These are phyloP conservation scores for Volvox carteri DNA, from an alignment of 163 green algal species.

Conservation along the genomic window DNA sequence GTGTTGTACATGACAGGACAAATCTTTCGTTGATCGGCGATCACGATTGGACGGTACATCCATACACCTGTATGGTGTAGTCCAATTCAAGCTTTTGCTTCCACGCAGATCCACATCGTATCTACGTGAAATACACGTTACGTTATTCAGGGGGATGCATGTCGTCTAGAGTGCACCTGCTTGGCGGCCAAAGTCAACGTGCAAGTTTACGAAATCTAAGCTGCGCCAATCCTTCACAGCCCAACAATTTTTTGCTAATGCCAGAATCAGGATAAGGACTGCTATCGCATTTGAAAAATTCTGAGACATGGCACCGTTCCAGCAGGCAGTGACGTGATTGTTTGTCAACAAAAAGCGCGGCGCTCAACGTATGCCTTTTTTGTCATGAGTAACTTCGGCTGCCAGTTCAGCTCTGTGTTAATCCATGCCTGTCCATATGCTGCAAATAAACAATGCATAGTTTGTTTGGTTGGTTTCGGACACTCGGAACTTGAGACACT, in stretches of 20 bases:
- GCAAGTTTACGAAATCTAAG: background rate
- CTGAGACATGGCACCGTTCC: background rate
- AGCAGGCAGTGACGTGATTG: background rate
- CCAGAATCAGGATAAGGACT: background rate
- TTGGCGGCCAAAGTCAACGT: background rate
- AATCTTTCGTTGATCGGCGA: background rate
- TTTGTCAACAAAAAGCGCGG: background rate
- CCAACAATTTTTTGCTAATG: background rate
- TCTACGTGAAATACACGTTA: background rate
- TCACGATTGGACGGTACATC: slow-evolving; percentile 1
- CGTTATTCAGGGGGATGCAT: background rate
- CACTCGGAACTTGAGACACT: no score
- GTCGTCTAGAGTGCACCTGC: background rate
- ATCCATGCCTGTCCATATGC: no score
- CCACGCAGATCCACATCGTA: no score
- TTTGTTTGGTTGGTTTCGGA: no score
- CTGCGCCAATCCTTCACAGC: background rate
- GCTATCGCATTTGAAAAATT: background rate
- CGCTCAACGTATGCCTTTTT: no score
- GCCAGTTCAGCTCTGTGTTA: no score
- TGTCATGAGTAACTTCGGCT: no score
- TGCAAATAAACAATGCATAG: no score
- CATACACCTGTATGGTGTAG: slow-evolving; percentile 15
- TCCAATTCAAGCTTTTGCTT: no score
- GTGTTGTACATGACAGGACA: background rate